Conservation (phyloP, 108 stramenopile species). For the Fistulifera pelliculosa region DNA sequence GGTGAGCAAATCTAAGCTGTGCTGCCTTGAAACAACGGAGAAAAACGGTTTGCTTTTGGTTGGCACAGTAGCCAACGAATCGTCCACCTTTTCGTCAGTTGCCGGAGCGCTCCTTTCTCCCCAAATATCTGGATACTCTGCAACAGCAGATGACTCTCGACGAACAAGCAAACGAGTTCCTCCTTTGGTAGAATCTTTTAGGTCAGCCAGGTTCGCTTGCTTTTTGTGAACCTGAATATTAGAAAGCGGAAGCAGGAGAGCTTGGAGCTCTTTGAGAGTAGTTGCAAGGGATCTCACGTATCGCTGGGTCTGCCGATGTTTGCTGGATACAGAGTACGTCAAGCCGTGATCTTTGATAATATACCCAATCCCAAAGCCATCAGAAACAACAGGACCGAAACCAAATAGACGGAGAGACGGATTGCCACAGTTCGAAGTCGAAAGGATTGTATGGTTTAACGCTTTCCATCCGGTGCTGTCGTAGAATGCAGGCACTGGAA, state of each 20-base stretch:
- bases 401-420: constrained; percentile 76
- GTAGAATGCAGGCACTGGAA: constrained; percentile 62
- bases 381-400: constrained; percentile 71
- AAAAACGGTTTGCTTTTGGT: too few relatives aligned
- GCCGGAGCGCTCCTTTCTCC: too few relatives aligned
- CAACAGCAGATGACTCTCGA: too few relatives aligned
- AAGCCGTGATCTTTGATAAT: constrained; percentile 74
- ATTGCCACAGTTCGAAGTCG: constrained; percentile 85
- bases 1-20: too few relatives aligned
- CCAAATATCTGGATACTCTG: too few relatives aligned
- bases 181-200: too few relatives aligned
- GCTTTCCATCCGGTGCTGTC: constrained; percentile 47
- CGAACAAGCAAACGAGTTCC: too few relatives aligned
- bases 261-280: constrained; percentile 16
- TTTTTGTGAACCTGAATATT: constrained; percentile 4
- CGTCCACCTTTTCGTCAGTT: too few relatives aligned
- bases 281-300: constrained; percentile 50
- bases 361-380: constrained; percentile 80
- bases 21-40: too few relatives aligned
- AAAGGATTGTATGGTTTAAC: constrained; percentile 75
- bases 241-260: constrained; percentile 9
- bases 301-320: constrained; percentile 75
- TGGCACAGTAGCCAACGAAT: too few relatives aligned
- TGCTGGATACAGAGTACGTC: constrained; percentile 63
- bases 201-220: too few relatives aligned